phyloP scores from a whole-genome alignment of 345 rosid genomes.

The Gossypium arboreum region DNA sequence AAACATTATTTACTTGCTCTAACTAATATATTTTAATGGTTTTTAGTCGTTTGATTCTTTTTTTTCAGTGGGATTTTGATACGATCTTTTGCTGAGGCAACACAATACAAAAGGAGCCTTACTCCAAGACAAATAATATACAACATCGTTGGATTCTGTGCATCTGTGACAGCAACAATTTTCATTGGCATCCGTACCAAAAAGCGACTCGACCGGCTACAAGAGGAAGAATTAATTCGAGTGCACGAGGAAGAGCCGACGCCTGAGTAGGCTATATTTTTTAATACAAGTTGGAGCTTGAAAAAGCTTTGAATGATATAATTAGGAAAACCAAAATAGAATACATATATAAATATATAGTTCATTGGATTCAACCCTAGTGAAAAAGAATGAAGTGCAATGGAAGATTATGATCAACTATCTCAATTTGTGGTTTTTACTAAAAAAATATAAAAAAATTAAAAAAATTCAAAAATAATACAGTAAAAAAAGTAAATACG shows the following conservation, averaged over 20 bases:
- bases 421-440: no score
- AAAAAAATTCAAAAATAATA: no score
- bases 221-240: background rate
- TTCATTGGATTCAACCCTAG: background rate
- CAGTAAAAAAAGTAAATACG: no score
- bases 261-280: background rate
- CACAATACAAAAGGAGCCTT: conserved; percentile 13
- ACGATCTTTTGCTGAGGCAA: conserved; percentile 22
- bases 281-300: background rate
- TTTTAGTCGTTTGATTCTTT: background rate
- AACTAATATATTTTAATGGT: no score
- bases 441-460: no score
- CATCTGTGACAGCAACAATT: background rate
- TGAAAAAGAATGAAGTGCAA: background rate
- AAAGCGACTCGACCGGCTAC: background rate
- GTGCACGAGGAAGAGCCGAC: background rate
- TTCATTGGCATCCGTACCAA: conserved; percentile 6
- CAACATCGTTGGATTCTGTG: conserved; percentile 3
- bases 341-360: background rate
- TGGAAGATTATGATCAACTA: no score
- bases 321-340: background rate
- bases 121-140: background rate
- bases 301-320: background rate
- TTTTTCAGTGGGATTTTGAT: conserved; percentile 28
- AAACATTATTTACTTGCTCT: no score